phyloP scores from a whole-genome alignment of 306 rosid species.

The Macrotyloma uniflorum region DNA sequence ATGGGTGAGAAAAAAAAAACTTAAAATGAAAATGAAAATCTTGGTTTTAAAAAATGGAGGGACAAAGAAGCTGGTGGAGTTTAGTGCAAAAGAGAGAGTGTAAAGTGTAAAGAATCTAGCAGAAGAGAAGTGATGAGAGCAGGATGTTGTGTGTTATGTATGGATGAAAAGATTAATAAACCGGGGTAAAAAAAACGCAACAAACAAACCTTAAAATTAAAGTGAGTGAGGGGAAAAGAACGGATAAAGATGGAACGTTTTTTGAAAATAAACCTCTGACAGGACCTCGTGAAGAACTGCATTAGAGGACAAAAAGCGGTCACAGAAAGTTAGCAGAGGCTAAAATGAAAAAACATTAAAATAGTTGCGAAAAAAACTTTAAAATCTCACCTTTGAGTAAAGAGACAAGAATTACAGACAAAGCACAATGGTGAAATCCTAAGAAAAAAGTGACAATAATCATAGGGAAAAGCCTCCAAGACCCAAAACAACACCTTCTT shows the following conservation, averaged over 20 bases:
- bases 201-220: constrained; percentile 36
- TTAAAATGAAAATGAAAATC: not conserved
- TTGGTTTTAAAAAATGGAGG: constrained; percentile 25
- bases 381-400: constrained; percentile 38
- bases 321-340: constrained; percentile 69
- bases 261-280: constrained; percentile 74
- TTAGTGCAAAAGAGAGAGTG: constrained; percentile 30
- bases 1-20: not conserved
- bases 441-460: constrained; percentile 41
- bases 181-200: constrained; percentile 38
- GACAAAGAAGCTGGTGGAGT: constrained; percentile 35
- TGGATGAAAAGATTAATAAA: constrained; percentile 58
- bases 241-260: constrained; percentile 52
- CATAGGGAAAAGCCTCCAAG: constrained; percentile 17
- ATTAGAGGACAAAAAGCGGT: constrained; percentile 93
- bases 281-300: constrained; percentile 92
- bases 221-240: not conserved
- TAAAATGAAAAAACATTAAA: constrained; percentile 7
- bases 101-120: constrained; percentile 42
- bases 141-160: not conserved
- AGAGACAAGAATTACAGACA: constrained; percentile 63
- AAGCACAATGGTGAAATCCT: constrained; percentile 45
- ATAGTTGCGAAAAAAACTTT: constrained; percentile 15
- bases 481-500: constrained; percentile 35
- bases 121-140: constrained; percentile 56